Base-by-base conservation (phyloP, 495 filamentous ascomycete species). In the Penicillium antarcticum region DNA sequence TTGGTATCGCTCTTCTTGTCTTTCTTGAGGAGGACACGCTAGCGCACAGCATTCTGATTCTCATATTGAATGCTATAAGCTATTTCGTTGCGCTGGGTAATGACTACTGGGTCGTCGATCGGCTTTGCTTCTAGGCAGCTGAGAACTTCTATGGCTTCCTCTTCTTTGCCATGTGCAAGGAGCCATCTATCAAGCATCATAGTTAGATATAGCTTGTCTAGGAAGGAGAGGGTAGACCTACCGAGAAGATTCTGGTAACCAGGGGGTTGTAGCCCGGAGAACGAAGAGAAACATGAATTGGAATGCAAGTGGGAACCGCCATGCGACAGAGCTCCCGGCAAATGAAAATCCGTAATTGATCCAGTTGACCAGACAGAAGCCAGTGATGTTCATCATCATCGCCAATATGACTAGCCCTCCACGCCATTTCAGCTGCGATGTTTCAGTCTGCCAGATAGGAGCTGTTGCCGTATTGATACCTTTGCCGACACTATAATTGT, bases 391-490 rank as follows among this genome's bases (percentile, higher is more conserved):
- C 66, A 82, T 64, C 18, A 79, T 77, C 68, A 84, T 72, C 48
- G 85, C 82, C 11, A 86, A 67, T 37, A 84, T 74, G 16, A 85
- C 78, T 17, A 86, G 63, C 47, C 80, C 77, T 36, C 85, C 84
- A 52, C 82, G 70, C 76, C 77, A 81, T 44, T 72, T 70, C 0
- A 75, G 72, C 50, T 82, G 77, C 0, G 80, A 78, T 1, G 81
- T 84, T 57, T 88, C 83, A 2, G 76, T 77, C 56, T 87, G 81
- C 82, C 81, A 88, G 6, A 85, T 75, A 10, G 85, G 83, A 2
- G 80, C 83, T 10, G 80, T 83, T 2, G 82, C 73, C 0, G 80
- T 84, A 48, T 87, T 86, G 51, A 86, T 74, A 12, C 84, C 85
- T 51, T 87, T 87, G 5, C 84, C 85, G 23, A 85, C 67, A 14